Base-by-base conservation (phyloP, 83 land plant genomes). In the Thuja plicata region DNA sequence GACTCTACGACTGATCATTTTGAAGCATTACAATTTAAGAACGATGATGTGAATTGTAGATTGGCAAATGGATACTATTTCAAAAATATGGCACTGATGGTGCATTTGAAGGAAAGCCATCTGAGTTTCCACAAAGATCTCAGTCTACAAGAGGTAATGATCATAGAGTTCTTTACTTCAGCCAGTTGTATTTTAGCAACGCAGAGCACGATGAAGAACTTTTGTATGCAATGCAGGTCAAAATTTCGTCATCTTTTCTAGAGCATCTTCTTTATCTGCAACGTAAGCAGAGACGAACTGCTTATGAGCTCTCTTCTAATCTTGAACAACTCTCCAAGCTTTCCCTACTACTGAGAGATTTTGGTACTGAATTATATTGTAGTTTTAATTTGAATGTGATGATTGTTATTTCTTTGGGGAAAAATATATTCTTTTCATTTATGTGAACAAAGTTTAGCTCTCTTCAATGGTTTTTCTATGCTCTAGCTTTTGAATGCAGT, bases 241-340 rank as follows among this genome's bases (percentile, higher is more conserved):
- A 86, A 4, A 71, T 86, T 37, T 87, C 95, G 86, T 45, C 52
- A 17, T 93, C 94, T 86, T 95, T 88, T 84, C 74, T 94, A 2
- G 86, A 91, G 76, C 97, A 95, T 57, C 90, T 95, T 19, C 87
- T 94, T n/a, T 54, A 45, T n/a, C 88, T 93, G 74, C 95, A 93
- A 70, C 94, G 91, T 70, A 91, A 90, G 24, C 97, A 95, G 40
- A 66, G 94, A 78, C 30, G 5, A 37, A 38, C 86, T 89, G 94
- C 92, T 19, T 92, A 94, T 94, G 84, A 55, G 46, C 88, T 95
- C 70, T 54, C 89, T 45, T 84, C 87, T 24, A 88, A 93, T 17
- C 76, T 94, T 32, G 87, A 87, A 46, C 60, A 74, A 32, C 88
- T 92, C 35, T 66, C 87, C 13, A 70, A 89, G 50, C 76, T 85